Percentiles rank a stretch among this genome's conserved stretches.
Conservation (phyloP, 2,329 filamentous ascomycete species). For the Chaetomium sp. region DNA sequence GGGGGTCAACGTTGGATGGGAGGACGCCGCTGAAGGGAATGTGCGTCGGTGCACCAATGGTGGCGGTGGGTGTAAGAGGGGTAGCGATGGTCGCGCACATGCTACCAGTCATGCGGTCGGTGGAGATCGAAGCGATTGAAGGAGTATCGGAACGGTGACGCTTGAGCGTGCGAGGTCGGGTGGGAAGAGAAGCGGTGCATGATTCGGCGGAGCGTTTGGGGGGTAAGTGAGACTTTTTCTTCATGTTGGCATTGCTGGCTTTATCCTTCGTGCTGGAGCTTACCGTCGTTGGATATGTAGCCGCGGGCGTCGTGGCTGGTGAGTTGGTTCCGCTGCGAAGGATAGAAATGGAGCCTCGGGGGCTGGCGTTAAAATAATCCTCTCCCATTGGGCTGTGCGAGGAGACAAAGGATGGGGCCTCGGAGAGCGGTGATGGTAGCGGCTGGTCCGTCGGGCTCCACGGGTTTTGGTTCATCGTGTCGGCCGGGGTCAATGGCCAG, state of each 20-base stretch:
- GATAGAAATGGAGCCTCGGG: background rate
- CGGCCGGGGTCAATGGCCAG: conserved; percentile 1
- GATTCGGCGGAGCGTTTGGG: background rate
- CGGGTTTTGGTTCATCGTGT: background rate
- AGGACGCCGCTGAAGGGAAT: conserved; percentile 12
- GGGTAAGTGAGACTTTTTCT: background rate
- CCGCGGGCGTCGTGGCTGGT: background rate
- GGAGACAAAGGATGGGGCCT: conserved; percentile 3
- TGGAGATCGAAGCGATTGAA: background rate
- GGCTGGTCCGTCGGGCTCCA: conserved; percentile 10
- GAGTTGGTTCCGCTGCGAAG: background rate
- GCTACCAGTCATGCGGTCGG: background rate
- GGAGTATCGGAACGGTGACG: conserved; percentile 3
- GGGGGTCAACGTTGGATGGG: conserved; percentile 14
- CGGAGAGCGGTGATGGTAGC: conserved; percentile 11
- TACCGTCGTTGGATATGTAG: background rate
- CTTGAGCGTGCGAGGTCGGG: background rate
- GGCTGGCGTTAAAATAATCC: background rate
- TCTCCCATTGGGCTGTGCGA: background rate
- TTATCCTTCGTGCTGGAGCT: background rate
- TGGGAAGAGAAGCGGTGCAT: background rate
- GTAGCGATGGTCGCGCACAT: background rate
- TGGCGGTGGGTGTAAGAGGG: no score
- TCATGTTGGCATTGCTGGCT: background rate
- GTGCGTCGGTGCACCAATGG: background rate